A percentile compares a stretch with the other conserved stretches of the same genome.
phyloP scores from a whole-genome alignment of 2,329 filamentous ascomycete species.

The Rhexocercosporidium sp. region DNA sequence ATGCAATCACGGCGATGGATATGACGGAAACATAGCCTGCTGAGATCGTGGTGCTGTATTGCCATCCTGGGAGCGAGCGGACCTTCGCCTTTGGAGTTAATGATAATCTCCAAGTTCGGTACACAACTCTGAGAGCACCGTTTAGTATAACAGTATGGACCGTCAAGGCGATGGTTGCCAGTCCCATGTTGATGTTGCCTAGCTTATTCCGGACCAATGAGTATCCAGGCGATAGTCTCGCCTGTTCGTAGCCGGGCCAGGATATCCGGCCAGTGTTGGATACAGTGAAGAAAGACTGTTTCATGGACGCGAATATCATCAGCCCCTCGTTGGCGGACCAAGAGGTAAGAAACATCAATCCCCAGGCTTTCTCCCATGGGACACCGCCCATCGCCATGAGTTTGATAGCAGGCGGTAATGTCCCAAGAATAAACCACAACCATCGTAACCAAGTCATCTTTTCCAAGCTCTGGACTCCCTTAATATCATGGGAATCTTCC shows the following conservation, averaged over 20 bases:
- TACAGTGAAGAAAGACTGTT: neutral
- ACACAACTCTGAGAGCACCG: neutral
- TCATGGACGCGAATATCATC: neutral
- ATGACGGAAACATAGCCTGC: neutral
- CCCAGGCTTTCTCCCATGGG: neutral
- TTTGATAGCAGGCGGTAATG: neutral
- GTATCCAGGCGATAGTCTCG: neutral
- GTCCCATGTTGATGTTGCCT: neutral
- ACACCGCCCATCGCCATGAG: neutral
- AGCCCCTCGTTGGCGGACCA: neutral
- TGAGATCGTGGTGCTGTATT: neutral
- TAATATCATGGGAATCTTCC: neutral
- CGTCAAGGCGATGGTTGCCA: neutral
- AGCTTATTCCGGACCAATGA: neutral
- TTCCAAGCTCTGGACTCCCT: neutral
- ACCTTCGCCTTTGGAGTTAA: neutral
- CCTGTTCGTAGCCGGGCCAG: neutral
- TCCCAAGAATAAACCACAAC: neutral
- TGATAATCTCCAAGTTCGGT: neutral
- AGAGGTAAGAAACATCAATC: neutral
- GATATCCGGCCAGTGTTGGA: neutral
- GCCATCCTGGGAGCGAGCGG: neutral
- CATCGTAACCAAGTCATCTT: neutral
- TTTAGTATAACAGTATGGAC: neutral
- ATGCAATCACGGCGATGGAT: neutral